Conservation (phyloP, 2,329 filamentous ascomycete genomes). For the Arthrobotrys entomopaga region DNA sequence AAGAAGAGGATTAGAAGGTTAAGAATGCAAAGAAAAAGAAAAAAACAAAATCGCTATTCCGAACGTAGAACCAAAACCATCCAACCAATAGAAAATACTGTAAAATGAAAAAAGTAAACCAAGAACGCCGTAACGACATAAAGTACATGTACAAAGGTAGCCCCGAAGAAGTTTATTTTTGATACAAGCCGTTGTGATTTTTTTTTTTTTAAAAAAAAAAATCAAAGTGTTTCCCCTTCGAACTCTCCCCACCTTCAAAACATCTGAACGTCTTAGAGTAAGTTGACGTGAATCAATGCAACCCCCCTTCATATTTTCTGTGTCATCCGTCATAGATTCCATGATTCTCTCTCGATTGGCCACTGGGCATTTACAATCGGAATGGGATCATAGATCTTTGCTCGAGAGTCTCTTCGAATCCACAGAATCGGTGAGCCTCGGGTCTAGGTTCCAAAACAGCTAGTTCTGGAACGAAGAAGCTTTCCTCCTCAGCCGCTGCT, state of each 20-base stretch:
- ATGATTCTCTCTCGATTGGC: background rate
- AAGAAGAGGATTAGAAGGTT: conserved; percentile 16
- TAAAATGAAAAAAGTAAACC: conserved; percentile 16
- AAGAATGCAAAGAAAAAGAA: conserved; percentile 5
- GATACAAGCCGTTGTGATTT: background rate
- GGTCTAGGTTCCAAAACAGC: conserved; percentile 51
- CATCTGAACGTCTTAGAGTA: conserved; percentile 39
- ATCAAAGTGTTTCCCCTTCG: background rate
- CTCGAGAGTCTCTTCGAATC: conserved; percentile 52
- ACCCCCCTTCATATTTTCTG: conserved; percentile 2
- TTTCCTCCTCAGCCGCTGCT: conserved; percentile 39
- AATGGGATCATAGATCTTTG: conserved; percentile 52
- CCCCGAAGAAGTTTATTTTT: conserved; percentile 15
- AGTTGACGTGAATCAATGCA: conserved; percentile 25
- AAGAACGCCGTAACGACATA: conserved; percentile 39
- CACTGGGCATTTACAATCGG: conserved; percentile 35
- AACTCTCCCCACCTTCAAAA: conserved; percentile 6
- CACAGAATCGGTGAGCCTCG: conserved; percentile 42
- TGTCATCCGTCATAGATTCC: background rate
- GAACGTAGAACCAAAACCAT: background rate
- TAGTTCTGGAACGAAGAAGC: conserved; percentile 46
- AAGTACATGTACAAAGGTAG: conserved; percentile 15
- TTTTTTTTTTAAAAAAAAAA: conserved; percentile 11
- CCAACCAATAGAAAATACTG: background rate
- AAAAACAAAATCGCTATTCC: conserved; percentile 8